Conservation (phyloP, 257 asterid genomes). For the Solanum peruvianum region DNA sequence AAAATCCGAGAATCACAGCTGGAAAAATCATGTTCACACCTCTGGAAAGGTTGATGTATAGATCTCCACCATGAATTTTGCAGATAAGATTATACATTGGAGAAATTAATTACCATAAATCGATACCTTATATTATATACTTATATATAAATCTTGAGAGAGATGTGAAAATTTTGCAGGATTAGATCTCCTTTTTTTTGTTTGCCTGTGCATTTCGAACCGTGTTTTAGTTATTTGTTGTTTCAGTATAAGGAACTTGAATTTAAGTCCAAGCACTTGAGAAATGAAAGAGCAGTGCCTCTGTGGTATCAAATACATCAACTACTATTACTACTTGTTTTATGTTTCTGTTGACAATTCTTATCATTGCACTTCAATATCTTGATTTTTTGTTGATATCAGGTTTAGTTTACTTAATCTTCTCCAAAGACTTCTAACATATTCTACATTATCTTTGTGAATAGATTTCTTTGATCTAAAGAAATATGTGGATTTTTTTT, state of each 20-base stretch:
- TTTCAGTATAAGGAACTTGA: neutral
- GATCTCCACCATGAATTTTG: constrained; percentile 15
- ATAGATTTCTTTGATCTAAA: constrained; percentile 13
- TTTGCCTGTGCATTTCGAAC: neutral
- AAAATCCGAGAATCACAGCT: constrained; percentile 32
- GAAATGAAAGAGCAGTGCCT: neutral
- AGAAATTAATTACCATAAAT: neutral
- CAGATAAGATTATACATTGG: constrained; percentile 9
- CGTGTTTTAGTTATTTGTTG: neutral
- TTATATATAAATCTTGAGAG: constrained; percentile 23
- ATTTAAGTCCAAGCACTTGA: neutral
- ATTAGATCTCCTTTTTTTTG: constrained; percentile 15
- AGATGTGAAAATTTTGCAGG: constrained; percentile 56
- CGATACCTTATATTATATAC: constrained; percentile 15
- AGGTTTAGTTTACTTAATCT: neutral
- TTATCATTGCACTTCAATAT: neutral
- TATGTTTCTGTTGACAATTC: neutral
- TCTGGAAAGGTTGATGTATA: constrained; percentile 13
- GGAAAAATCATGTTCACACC: constrained; percentile 15
- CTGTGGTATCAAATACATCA: neutral
- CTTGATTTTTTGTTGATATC: neutral
- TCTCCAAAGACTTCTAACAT: neutral
- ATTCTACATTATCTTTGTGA: neutral
- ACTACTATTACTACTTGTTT: neutral
- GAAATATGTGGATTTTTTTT: constrained; percentile 2